phyloP scores from a whole-genome alignment of 495 filamentous ascomycete genomes.

The Elaphomyces granulatus region DNA sequence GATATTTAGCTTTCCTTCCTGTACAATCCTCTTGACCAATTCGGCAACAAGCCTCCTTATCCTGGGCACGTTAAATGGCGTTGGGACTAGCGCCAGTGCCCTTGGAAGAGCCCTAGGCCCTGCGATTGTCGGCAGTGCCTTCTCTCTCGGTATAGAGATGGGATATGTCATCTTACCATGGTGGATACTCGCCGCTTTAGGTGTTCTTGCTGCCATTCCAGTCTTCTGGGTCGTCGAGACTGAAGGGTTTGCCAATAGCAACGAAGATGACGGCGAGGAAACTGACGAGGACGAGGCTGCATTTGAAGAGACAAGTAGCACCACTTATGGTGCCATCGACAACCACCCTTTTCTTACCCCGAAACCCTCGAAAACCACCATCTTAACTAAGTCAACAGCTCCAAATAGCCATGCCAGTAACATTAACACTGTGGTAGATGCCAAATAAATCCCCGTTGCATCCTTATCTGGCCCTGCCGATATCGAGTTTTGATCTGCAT shows the following conservation, averaged over 20 bases:
- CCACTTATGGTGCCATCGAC: not conserved
- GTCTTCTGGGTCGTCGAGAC: slow-evolving; percentile 60
- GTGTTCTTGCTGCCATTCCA: slow-evolving; percentile 47
- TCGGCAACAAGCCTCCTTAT: slow-evolving; percentile 58
- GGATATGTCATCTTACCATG: slow-evolving; percentile 66
- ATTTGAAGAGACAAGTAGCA: not conserved
- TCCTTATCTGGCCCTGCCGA: no score
- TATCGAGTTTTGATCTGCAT: no score
- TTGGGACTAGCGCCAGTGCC: slow-evolving; percentile 65
- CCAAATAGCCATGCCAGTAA: no score
- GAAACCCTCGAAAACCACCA: no score
- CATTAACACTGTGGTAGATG: no score
- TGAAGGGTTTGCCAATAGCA: slow-evolving; percentile 46
- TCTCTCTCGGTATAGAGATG: slow-evolving; percentile 53
- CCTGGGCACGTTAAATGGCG: slow-evolving; percentile 79
- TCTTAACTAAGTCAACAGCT: no score
- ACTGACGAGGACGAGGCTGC: slow-evolving; percentile 23
- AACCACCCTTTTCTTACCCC: no score
- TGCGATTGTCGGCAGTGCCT: slow-evolving; percentile 46
- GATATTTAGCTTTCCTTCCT: slow-evolving; percentile 77
- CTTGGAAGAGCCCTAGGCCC: slow-evolving; percentile 69
- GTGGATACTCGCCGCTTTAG: slow-evolving; percentile 53
- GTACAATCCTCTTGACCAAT: slow-evolving; percentile 83
- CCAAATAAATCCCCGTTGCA: no score
- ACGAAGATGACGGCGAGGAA: slow-evolving; percentile 25